Percentiles rank a stretch among this genome's conserved stretches.
Conservation (phyloP, 768 basidiomycete species). For the Cystobasidium onofrii region DNA sequence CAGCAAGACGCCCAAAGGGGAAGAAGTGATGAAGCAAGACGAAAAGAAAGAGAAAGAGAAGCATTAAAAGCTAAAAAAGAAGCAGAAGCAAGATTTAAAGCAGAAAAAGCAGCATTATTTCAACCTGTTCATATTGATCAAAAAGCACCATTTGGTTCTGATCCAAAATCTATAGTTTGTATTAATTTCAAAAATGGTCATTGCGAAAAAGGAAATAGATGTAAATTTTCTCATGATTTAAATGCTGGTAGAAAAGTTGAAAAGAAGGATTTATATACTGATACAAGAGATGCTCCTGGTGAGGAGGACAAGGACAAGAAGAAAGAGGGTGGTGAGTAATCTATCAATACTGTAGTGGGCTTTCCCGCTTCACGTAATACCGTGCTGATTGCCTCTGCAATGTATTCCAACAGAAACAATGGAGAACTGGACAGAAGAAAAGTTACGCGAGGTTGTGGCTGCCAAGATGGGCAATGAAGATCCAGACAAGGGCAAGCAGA, state of each 20-base stretch:
- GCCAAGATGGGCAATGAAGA: conserved; percentile 53
- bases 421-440: conserved; percentile 96
- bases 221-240: conserved; percentile 93
- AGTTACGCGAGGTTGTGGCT: conserved; percentile 74
- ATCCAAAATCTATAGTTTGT: conserved; percentile 83
- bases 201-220: conserved; percentile 48
- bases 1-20: conserved; percentile 61
- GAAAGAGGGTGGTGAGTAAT: conserved; percentile 50
- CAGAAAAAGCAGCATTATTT: conserved; percentile 71
- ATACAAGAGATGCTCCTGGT: conserved; percentile 56
- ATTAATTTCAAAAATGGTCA: conserved; percentile 53
- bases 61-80: conserved; percentile 43
- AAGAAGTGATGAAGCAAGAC: conserved; percentile 66
- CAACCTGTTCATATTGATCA: conserved; percentile 64
- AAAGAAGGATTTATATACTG: conserved; percentile 91
- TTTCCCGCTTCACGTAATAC: conserved; percentile 33
- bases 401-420: conserved; percentile 64
- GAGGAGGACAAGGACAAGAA: conserved; percentile 56
- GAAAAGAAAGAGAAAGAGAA: conserved; percentile 66
- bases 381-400: no score
- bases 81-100: conserved; percentile 44
- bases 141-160: conserved; percentile 83
- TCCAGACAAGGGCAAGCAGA: conserved; percentile 49
- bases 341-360: no score
- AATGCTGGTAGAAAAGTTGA: conserved; percentile 83